Evolutionary conservation across 192 early-diverging fungal genomes (phyloP), one percentile per base, ranked within the genome.

Genomic region (Ambispora gerdemannii): DNA sequence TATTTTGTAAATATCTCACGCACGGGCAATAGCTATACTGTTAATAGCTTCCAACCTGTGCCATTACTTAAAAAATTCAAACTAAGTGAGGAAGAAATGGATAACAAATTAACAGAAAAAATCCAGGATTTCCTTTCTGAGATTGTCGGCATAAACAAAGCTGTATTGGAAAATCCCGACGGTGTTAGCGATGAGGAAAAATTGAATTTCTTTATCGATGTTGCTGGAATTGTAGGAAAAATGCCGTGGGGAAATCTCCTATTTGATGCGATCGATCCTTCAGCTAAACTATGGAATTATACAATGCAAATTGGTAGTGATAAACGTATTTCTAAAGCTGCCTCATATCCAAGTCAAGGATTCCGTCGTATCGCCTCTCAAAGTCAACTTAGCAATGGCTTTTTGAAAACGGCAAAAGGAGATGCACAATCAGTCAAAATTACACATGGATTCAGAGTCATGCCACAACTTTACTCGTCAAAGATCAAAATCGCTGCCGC

Each of bases 391-490:
- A 63, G 63, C 59, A 72, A 71, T 36, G 78, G 72, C 63, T 77
- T 50, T 50, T 74, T 80, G 61, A 75, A 73, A 72, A 52, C 70
- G 20, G 20, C 33, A 35, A 28, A 38, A 55, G 15, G 3, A 2
- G 31, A 24, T 28, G 27, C 35, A 3, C 34, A 17, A 34, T 30
- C 78, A 11, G 71, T 74, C 32, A 74, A 55, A 50, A 91, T 91
- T 24, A 83, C 87, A 8, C 89, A 90, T 73, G 84, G 85, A 4
- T 74, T 84, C 59, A 78, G 90, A 8, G 79, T 78, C 50, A 78
- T 91, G 74, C 90, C 90, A 20, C 69, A 74, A 60, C 25, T 87
- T 34, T 70, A 56, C n/a, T 74, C 67, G 8, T 83, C 82, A 4
- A 75, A 70, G 19, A 52, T 87, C n/a, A 60, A 78, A 2, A 20